Evolutionary conservation across 1,139 yeast genomes (phyloP).

Genomic region (Ogataea hybrid): DNA sequence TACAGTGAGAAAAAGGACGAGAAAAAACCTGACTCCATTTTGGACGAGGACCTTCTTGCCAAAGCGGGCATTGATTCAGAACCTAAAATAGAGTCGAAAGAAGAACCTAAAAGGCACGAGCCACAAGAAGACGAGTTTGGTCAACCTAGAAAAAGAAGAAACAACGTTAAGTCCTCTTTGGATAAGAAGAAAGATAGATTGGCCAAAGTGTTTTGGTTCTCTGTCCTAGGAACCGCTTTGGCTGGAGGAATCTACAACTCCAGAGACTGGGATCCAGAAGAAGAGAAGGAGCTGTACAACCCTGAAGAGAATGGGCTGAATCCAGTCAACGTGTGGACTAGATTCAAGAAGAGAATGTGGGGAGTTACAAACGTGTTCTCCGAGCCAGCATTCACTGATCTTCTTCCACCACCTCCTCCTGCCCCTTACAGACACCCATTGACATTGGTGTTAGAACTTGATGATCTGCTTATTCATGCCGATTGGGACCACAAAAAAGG

Average conservation of each 20-base stretch:
- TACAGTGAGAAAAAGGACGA: conserved; percentile 19
- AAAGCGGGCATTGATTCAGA: conserved; percentile 79
- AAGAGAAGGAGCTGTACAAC: conserved; percentile 57
- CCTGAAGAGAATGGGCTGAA: conserved; percentile 68
- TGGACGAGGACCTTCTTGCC: conserved; percentile 78
- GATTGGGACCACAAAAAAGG: conserved; percentile 92
- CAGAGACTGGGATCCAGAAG: conserved; percentile 79
- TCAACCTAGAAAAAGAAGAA: conserved; percentile 37
- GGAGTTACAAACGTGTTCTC: conserved; percentile 82
- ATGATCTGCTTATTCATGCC: conserved; percentile 86
- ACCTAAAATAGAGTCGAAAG: conserved; percentile 18
- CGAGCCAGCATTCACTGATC: conserved; percentile 91
- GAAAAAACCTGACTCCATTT: conserved; percentile 51
- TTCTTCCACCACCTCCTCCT: conserved; percentile 88
- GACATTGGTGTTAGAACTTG: conserved; percentile 85
- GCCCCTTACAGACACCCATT: conserved; percentile 92
- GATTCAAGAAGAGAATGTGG: conserved; percentile 69
- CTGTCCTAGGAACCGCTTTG: conserved; percentile 55
- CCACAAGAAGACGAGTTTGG: conserved; percentile 29
- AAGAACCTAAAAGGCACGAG: conserved; percentile 17
- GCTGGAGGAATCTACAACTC: conserved; percentile 74
- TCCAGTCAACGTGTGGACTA: conserved; percentile 60
- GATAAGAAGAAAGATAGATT: conserved; percentile 65
- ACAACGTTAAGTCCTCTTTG: conserved; percentile 65
- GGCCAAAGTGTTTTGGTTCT: conserved; percentile 67